Evolutionary conservation across 257 asterid species (phyloP), one percentile per base, ranked within the genome.

Genomic region (Phtheirospermum japonicum): DNA sequence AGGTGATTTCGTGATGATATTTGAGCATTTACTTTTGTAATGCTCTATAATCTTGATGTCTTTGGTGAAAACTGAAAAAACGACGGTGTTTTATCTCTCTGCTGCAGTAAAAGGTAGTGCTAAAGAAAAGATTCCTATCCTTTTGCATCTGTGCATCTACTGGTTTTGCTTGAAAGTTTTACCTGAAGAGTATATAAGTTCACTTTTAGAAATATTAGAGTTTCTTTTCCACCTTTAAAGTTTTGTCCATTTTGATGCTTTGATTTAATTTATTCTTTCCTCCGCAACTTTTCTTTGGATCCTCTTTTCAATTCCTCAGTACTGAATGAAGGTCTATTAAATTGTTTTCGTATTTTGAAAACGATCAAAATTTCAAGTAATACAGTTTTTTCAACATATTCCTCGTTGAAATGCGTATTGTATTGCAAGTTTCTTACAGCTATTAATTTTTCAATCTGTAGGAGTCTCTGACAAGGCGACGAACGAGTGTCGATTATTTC

Each of bases 181-280:
- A 55, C 65, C 64, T 52, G 51, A 20, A 57, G 40, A 48, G 48
- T 73, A 69, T 64, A 52, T 52, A 43, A 57, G 51, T 18, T 73
- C 76, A 57, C 65, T 36, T 60, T 66, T 52, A 28, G 4, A 34
- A 57, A 57, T 33, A 54, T 23, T 23, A 45, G 64, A 51, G 45
- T 37, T 63, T 34, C 68, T 57, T 53, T 61, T 43, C 34, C 58
- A 16, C 73, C 49, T 14, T 54, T 66, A n/a, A 50, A 54, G 34
- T 60, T 16, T 59, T 59, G 12, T 31, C 66, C 57, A n/a, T 16
- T 58, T 59, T 4, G 43, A 55, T 62, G 8, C 54, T 40, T 46
- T 11, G 5, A 13, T 61, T 30, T 4, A 0, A 14, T 16, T 62
- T 50, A 3, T 48, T 9, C 33, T 28, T n/a, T 52, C 12, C 2